Percentiles rank a stretch among this genome's conserved stretches.
These are phyloP conservation scores for Boletus rufocinnamomeus DNA, from an alignment of 768 basidiomycete genomes.

Conservation along the genomic window DNA sequence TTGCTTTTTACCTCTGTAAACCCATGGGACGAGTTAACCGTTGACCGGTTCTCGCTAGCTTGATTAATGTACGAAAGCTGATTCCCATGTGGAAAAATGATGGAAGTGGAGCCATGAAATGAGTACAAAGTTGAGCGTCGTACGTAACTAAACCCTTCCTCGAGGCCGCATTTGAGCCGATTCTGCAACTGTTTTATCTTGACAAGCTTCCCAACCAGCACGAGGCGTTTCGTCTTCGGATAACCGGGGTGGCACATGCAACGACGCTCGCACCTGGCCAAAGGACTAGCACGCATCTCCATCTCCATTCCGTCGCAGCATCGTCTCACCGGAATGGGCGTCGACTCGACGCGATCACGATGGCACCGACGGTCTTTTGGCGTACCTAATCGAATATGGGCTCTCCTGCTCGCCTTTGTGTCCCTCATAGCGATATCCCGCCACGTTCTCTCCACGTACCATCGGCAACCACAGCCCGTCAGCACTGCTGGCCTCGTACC, in stretches of 20 bases:
- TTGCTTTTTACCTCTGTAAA: neutral
- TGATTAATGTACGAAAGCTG: too few species aligned
- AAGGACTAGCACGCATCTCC: constrained; percentile 59
- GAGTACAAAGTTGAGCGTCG: neutral
- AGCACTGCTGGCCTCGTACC: constrained; percentile 55
- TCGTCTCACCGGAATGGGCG: constrained; percentile 45
- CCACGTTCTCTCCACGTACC: constrained; percentile 48
- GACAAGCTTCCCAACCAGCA: constrained; percentile 4
- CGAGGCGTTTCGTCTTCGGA: neutral
- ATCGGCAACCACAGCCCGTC: constrained; percentile 25
- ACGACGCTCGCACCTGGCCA: constrained; percentile 50
- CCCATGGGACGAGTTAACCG: too few species aligned
- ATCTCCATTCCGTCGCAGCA: constrained; percentile 45
- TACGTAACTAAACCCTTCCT: neutral
- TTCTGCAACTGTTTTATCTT: constrained; percentile 4
- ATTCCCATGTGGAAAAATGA: neutral
- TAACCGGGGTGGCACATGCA: constrained; percentile 50
- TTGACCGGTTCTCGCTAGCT: too few species aligned
- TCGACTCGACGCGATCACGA: constrained; percentile 50
- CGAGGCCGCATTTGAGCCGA: constrained; percentile 5
- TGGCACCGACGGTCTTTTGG: constrained; percentile 59
- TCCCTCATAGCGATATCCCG: constrained; percentile 58
- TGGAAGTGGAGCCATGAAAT: neutral
- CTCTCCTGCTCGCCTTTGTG: constrained; percentile 56
- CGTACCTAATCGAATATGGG: constrained; percentile 71